Evolutionary conservation across 1,139 yeast genomes (phyloP).

Genomic region (Pichia sp.): DNA sequence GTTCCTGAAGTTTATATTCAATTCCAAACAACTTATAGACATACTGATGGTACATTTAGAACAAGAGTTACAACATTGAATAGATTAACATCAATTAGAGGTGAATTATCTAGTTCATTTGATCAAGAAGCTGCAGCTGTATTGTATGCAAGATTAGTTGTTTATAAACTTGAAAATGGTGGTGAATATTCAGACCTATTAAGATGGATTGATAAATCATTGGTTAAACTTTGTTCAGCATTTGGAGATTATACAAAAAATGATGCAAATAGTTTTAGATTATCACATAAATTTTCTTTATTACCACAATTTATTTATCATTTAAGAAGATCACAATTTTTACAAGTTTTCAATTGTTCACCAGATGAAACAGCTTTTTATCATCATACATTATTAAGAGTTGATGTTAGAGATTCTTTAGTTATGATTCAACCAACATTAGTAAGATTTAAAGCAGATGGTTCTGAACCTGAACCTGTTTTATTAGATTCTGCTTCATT

Average conservation of each 20-base stretch:
- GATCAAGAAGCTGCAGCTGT: conserved; percentile 99
- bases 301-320: conserved; percentile 96
- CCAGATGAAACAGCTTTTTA: conserved; percentile 99
- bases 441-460: conserved; percentile 77
- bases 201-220: conserved; percentile 80
- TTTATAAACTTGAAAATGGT: conserved; percentile 68
- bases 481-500: conserved; percentile 88
- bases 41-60: conserved; percentile 73
- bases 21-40: conserved; percentile 73
- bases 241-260: conserved; percentile 85
- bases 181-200: conserved; percentile 51
- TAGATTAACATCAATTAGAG: conserved; percentile 29
- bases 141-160: conserved; percentile 87
- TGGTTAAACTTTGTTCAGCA: conserved; percentile 77
- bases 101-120: conserved; percentile 49
- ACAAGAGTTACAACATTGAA: conserved; percentile 76
- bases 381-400: conserved; percentile 85
- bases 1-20: conserved; percentile 55
- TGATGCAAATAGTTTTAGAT: conserved; percentile 64
- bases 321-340: conserved; percentile 90
- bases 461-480: conserved; percentile 83
- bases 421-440: conserved; percentile 96
- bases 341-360: conserved; percentile 94
- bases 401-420: conserved; percentile 87
- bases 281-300: conserved; percentile 70